Percentiles rank a stretch among this genome's conserved stretches.
Evolutionary conservation across 495 filamentous ascomycete genomes (phyloP).

Genomic region (Neurospora pannonica): DNA sequence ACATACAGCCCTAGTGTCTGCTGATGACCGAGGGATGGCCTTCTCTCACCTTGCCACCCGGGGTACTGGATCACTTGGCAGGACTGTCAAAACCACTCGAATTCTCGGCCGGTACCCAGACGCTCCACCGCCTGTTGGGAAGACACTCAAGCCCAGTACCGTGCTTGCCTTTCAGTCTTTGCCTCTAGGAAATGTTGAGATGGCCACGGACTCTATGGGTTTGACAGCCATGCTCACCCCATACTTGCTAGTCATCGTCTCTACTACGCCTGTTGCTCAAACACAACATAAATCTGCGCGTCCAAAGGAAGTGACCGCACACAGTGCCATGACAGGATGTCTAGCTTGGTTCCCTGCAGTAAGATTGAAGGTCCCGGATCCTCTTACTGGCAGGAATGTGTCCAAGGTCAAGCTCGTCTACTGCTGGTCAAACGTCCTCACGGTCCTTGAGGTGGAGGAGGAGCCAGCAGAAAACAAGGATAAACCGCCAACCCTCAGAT

Average conservation of each 20-base stretch:
- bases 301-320: conserved; percentile 80
- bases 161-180: conserved; percentile 86
- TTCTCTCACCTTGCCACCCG: conserved; percentile 94
- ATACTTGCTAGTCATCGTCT: conserved; percentile 91
- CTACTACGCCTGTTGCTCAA: conserved; percentile 88
- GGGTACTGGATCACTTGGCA: conserved; percentile 75
- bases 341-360: conserved; percentile 97
- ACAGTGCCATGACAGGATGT: conserved; percentile 86
- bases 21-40: conserved; percentile 91
- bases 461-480: conserved; percentile 55
- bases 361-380: conserved; percentile 69
- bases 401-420: conserved; percentile 88
- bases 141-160: conserved; percentile 82
- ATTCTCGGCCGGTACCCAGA: conserved; percentile 88
- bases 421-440: conserved; percentile 95
- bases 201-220: conserved; percentile 78
- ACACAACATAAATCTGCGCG: conserved; percentile 88
- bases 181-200: conserved; percentile 84
- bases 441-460: conserved; percentile 78
- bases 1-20: conserved; percentile 95
- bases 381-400: conserved; percentile 40
- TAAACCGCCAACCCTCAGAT: conserved; percentile 66
- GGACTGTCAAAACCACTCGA: conserved; percentile 79
- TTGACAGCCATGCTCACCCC: conserved; percentile 94
- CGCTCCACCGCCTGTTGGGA: conserved; percentile 40